Conservation (phyloP, 345 rosid genomes). For the Populus nigra region DNA sequence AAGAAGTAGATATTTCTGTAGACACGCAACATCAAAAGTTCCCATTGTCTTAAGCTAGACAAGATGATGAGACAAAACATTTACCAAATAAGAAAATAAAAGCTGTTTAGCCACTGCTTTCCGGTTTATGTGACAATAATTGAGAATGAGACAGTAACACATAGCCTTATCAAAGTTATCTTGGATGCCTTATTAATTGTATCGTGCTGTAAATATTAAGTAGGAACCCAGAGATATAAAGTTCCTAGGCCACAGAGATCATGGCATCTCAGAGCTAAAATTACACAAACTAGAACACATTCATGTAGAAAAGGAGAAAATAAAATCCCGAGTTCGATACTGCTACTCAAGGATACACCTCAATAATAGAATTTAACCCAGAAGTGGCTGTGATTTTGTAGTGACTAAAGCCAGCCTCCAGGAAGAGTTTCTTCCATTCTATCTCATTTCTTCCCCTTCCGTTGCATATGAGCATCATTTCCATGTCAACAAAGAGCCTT, state of each 20-base stretch:
- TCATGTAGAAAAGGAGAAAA: not conserved
- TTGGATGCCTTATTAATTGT: not conserved
- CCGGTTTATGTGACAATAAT: not conserved
- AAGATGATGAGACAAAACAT: not conserved
- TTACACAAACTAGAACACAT: not conserved
- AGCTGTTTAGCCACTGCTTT: not conserved
- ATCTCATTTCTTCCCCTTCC: conserved; percentile 19
- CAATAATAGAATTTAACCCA: conserved; percentile 21
- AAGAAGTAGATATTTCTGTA: too few species aligned
- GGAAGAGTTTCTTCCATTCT: conserved; percentile 21
- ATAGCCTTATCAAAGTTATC: not conserved
- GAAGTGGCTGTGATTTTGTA: conserved; percentile 12
- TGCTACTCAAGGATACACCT: conserved; percentile 14
- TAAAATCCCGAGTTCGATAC: not conserved
- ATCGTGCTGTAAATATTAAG: not conserved
- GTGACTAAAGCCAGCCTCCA: conserved; percentile 22
- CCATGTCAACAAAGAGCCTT: conserved; percentile 21
- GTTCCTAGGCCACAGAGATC: not conserved
- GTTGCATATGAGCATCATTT: conserved; percentile 13
- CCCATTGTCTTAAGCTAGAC: not conserved
- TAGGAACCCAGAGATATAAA: not conserved
- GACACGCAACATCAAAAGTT: too few species aligned
- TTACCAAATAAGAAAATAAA: not conserved
- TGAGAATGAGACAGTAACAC: not conserved
- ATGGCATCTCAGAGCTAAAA: not conserved